Percentiles rank a stretch among this genome's conserved stretches.
These are phyloP conservation scores for Breynia disticha DNA, from an alignment of 441 rosid species.

Conservation along the genomic window DNA sequence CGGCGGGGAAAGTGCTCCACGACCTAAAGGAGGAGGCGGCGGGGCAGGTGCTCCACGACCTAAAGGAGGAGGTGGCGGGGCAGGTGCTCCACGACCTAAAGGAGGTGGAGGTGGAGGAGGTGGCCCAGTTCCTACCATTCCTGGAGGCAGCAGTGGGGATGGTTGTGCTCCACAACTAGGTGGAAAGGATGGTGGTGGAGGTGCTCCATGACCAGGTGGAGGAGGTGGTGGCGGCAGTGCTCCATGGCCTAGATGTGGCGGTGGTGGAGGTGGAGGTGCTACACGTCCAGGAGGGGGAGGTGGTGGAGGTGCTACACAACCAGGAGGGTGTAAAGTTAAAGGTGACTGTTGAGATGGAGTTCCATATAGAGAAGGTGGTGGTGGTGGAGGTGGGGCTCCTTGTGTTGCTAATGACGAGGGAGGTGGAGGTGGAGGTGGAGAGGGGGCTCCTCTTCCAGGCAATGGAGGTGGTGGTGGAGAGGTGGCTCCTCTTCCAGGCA, in stretches of 20 bases:
- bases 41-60: slow-evolving; percentile 20
- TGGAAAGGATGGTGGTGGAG: slow-evolving; percentile 29
- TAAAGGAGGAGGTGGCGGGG: slow-evolving; percentile 21
- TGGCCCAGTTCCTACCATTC: slow-evolving; percentile 24
- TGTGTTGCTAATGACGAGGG: too few relatives aligned
- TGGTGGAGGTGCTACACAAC: too few relatives aligned
- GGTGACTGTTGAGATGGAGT: slow-evolving; percentile 23
- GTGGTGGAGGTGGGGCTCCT: slow-evolving; percentile 23
- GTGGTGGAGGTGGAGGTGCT: slow-evolving; percentile 17
- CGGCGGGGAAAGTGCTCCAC: slow-evolving; percentile 31
- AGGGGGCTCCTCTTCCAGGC: background rate
- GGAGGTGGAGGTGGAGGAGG: slow-evolving; percentile 32
- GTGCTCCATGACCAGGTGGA: slow-evolving; percentile 5
- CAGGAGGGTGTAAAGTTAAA: too few relatives aligned
- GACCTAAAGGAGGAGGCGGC: slow-evolving; percentile 27
- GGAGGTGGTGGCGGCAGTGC: slow-evolving; percentile 13
- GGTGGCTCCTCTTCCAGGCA: slow-evolving; percentile 12
- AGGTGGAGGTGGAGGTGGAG: slow-evolving; percentile 4
- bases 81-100: slow-evolving; percentile 20
- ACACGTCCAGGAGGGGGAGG: slow-evolving; percentile 16
- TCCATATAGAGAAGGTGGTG: slow-evolving; percentile 22
- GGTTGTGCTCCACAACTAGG: slow-evolving; percentile 21
- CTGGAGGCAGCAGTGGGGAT: slow-evolving; percentile 34
- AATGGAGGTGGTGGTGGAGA: slow-evolving; percentile 11
- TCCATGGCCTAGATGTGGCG: slow-evolving; percentile 18